These are phyloP conservation scores for Talaromyces sp. DNA, from an alignment of 2,329 filamentous ascomycete species.

Conservation along the genomic window DNA sequence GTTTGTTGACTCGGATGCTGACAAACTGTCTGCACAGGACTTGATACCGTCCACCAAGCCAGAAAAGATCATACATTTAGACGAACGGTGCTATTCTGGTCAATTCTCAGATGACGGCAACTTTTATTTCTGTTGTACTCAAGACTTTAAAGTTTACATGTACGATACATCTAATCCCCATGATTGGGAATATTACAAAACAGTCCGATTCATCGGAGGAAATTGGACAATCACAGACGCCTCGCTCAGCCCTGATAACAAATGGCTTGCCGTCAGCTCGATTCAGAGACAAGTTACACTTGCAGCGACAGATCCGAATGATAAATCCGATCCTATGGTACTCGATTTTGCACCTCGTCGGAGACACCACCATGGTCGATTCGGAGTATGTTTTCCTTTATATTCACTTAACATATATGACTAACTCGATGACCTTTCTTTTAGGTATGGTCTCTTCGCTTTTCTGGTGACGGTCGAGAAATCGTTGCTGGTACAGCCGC, in stretches of 20 bases:
- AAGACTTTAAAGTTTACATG: slow-evolving; percentile 93
- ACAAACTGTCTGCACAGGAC: slow-evolving; percentile 49
- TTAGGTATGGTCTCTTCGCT: slow-evolving; percentile 83
- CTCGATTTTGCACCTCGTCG: slow-evolving; percentile 64
- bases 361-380: slow-evolving; percentile 38
- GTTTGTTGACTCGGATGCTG: not conserved
- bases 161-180: slow-evolving; percentile 97
- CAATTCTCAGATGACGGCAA: slow-evolving; percentile 97
- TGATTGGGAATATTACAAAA: slow-evolving; percentile 94
- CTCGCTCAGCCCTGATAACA: slow-evolving; percentile 84
- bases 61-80: slow-evolving; percentile 84
- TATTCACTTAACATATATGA: not conserved
- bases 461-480: slow-evolving; percentile 86
- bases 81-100: slow-evolving; percentile 83
- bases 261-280: slow-evolving; percentile 85
- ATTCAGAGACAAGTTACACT: slow-evolving; percentile 81
- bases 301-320: slow-evolving; percentile 78
- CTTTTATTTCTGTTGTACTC: slow-evolving; percentile 89
- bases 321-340: slow-evolving; percentile 72
- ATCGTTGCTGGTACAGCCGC: slow-evolving; percentile 84
- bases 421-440: slow-evolving; percentile 22
- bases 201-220: slow-evolving; percentile 71
- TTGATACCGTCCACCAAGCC: slow-evolving; percentile 74
- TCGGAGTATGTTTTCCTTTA: slow-evolving; percentile 38
- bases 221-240: slow-evolving; percentile 97